Conservation (phyloP, 768 basidiomycete species). For the Mycena polygramma region DNA sequence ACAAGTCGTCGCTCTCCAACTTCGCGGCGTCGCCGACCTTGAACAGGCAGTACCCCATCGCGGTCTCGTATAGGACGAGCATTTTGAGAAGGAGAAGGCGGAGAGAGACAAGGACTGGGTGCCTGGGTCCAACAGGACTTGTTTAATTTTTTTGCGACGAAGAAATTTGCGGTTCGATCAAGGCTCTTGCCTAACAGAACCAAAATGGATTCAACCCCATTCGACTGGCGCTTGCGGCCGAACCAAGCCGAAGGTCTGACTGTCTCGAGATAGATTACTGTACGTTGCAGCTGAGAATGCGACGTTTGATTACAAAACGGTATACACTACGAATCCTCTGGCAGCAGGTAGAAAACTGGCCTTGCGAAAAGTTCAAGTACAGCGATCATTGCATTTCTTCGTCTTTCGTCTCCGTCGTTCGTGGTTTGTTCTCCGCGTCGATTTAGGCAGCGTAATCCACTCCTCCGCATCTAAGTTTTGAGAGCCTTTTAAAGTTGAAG, state of each 20-base stretch:
- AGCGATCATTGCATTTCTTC: not conserved
- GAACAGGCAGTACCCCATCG: slow-evolving; percentile 98
- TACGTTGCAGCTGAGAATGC: slow-evolving; percentile 12
- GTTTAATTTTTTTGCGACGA: slow-evolving; percentile 10
- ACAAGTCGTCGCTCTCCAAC: slow-evolving; percentile 86
- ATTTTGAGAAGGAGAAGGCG: slow-evolving; percentile 59
- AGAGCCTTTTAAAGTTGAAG: not conserved
- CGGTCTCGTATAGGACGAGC: slow-evolving; percentile 97
- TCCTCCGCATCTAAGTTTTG: not conserved
- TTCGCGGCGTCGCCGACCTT: slow-evolving; percentile 93
- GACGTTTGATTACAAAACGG: slow-evolving; percentile 10
- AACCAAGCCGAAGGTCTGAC: too few species aligned
- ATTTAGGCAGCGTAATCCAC: slow-evolving; percentile 6
- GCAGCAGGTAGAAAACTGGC: slow-evolving; percentile 15
- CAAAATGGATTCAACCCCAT: slow-evolving; percentile 1
- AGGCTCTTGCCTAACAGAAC: not conserved
- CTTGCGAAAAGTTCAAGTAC: not conserved
- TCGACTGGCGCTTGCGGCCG: not conserved
- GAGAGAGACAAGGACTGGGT: slow-evolving; percentile 19
- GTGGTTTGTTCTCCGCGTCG: not conserved
- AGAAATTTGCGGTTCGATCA: slow-evolving; percentile 25
- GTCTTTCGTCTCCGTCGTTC: slow-evolving; percentile 1
- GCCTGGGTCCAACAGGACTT: slow-evolving; percentile 32
- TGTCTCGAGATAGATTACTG: too few species aligned
- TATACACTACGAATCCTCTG: slow-evolving; percentile 1